Conservation (phyloP, 2,329 filamentous ascomycete genomes). For the Pseudonectria buxi region DNA sequence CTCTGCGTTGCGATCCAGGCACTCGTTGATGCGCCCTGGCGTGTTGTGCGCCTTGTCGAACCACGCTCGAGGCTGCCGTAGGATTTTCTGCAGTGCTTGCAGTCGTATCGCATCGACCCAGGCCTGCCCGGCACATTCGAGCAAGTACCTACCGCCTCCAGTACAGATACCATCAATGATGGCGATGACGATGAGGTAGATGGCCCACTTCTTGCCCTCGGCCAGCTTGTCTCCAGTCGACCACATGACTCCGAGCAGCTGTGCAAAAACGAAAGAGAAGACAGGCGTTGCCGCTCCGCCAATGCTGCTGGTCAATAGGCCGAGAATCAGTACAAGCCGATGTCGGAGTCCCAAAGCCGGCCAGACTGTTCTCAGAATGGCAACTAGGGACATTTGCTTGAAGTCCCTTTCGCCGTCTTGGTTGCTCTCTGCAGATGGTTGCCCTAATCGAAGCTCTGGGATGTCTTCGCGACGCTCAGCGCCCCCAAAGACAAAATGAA, state of each 20-base stretch:
- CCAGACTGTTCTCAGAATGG: slow-evolving; percentile 54
- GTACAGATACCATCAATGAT: slow-evolving; percentile 57
- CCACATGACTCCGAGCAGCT: slow-evolving; percentile 66
- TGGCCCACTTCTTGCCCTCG: slow-evolving; percentile 57
- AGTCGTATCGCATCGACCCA: slow-evolving; percentile 71
- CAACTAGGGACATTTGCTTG: slow-evolving; percentile 12
- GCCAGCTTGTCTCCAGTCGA: slow-evolving; percentile 39
- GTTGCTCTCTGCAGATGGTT: background rate
- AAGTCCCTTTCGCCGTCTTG: too few relatives aligned
- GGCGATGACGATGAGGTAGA: slow-evolving; percentile 63
- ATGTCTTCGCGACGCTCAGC: slow-evolving; percentile 26
- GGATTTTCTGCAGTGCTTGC: slow-evolving; percentile 60
- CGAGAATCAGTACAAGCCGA: slow-evolving; percentile 50
- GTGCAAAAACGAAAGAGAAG: slow-evolving; percentile 71
- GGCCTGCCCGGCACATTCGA: slow-evolving; percentile 64
- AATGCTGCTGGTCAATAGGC: slow-evolving; percentile 53
- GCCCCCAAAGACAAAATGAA: slow-evolving; percentile 15
- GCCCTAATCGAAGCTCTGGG: slow-evolving; percentile 6
- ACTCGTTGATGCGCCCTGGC: slow-evolving; percentile 57
- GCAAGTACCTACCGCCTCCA: slow-evolving; percentile 61
- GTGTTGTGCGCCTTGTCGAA: slow-evolving; percentile 66
- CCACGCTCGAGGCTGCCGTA: slow-evolving; percentile 72
- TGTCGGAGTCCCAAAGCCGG: slow-evolving; percentile 50
- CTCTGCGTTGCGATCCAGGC: slow-evolving; percentile 74
- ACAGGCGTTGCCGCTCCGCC: slow-evolving; percentile 63